Evolutionary conservation across 2,329 filamentous ascomycete species (phyloP).

Genomic region (Rutstroemia sp.): DNA sequence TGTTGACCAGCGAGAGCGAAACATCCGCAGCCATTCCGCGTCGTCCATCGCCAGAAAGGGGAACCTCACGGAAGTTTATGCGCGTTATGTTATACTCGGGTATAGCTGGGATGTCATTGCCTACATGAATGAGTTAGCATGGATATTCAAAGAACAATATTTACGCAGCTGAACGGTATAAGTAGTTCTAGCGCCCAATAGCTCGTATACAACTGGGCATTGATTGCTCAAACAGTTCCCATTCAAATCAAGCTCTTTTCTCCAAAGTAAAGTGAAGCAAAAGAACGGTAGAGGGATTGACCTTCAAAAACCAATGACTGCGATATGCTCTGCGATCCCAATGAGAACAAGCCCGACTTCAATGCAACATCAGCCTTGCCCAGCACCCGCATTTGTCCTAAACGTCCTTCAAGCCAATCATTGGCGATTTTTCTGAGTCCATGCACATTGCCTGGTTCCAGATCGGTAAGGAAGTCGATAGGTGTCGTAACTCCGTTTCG

Average conservation of each 20-base stretch:
- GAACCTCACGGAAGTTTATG: conserved; percentile 70
- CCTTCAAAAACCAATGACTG: conserved; percentile 76
- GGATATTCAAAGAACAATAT: not conserved
- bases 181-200: not conserved
- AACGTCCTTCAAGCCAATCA: conserved; percentile 76
- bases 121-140: conserved; percentile 33
- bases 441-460: conserved; percentile 69
- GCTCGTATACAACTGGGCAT: conserved; percentile 14
- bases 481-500: conserved; percentile 69
- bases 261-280: conserved; percentile 54
- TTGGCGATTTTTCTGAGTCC: conserved; percentile 74
- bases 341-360: conserved; percentile 69
- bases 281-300: conserved; percentile 62
- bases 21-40: conserved; percentile 73
- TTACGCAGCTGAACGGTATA: not conserved
- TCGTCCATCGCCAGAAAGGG: conserved; percentile 39
- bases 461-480: conserved; percentile 71
- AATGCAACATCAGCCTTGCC: conserved; percentile 68
- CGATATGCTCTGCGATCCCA: conserved; percentile 70
- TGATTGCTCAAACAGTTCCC: conserved; percentile 5
- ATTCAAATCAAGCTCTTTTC: conserved; percentile 41
- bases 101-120: conserved; percentile 64
- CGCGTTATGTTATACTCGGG: conserved; percentile 77
- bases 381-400: conserved; percentile 62
- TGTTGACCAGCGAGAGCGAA: conserved; percentile 63